A percentile compares a stretch with the other conserved stretches of the same genome.
These are phyloP conservation scores for Blastocystis sp. DNA, from an alignment of 352 stramenopile genomes.

Conservation along the genomic window DNA sequence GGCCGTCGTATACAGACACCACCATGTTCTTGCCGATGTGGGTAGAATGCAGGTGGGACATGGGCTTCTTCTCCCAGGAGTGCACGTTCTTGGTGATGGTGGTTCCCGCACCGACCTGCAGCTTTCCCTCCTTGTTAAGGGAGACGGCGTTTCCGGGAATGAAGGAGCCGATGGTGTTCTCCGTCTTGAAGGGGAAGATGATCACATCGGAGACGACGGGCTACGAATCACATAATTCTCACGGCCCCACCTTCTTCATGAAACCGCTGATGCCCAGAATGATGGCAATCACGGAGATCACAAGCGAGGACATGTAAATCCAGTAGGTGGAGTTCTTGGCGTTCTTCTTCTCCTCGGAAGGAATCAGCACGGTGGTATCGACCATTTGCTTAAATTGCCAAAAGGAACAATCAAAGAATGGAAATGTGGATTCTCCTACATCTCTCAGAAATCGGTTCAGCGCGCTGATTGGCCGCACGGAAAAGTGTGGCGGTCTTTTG, in stretches of 20 bases:
- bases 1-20: conserved; percentile 60
- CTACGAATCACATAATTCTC: background rate
- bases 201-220: conserved; percentile 40
- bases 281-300: conserved; percentile 46
- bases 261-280: conserved; percentile 26
- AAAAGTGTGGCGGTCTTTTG: conserved; percentile 46
- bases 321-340: conserved; percentile 4
- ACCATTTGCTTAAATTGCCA: background rate
- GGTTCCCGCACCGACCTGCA: conserved; percentile 31
- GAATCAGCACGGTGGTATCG: conserved; percentile 15
- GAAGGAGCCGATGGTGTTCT: conserved; percentile 14
- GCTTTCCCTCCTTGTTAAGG: conserved; percentile 35
- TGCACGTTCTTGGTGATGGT: conserved; percentile 62
- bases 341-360: background rate
- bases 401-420: background rate
- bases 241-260: conserved; percentile 30
- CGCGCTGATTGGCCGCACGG: conserved; percentile 18
- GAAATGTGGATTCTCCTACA: conserved; percentile 37
- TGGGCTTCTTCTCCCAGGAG: conserved; percentile 18
- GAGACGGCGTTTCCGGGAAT: conserved; percentile 47
- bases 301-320: conserved; percentile 13
- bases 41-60: conserved; percentile 39
- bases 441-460: conserved; percentile 1
- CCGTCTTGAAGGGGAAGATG: background rate
- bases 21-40: conserved; percentile 30